Evolutionary conservation across 208 protist species (phyloP).

Genomic region (Leishmania lainsoni): DNA sequence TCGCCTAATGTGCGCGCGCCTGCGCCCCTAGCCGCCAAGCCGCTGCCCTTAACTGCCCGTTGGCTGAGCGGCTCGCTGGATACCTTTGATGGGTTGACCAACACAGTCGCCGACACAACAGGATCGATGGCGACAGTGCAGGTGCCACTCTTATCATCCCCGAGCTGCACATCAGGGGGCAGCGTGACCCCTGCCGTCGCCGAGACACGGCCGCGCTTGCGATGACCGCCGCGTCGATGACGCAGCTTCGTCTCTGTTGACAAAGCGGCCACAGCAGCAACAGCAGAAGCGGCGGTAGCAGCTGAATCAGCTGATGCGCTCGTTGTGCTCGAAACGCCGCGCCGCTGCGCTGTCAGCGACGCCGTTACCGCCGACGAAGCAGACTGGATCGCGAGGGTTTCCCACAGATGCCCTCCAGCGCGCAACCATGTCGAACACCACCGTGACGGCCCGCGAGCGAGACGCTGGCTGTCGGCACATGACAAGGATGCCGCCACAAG

Average conservation of each 20-base stretch:
- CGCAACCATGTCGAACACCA: not conserved
- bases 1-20: not conserved
- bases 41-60: not conserved
- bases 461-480: not conserved
- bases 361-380: not conserved
- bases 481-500: not conserved
- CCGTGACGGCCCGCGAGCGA: not conserved
- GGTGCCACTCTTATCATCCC: not conserved
- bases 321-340: constrained; percentile 6
- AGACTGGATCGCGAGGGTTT: not conserved
- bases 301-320: constrained; percentile 8
- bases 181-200: not conserved
- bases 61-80: not conserved
- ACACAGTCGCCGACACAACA: not conserved
- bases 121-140: not conserved
- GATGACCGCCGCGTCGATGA: constrained; percentile 26
- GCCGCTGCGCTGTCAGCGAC: constrained; percentile 8
- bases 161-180: not conserved
- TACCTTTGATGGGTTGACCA: not conserved
- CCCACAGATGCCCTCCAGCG: not conserved
- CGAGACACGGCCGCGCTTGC: constrained; percentile 21
- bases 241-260: constrained; percentile 14
- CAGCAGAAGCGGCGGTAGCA: not conserved
- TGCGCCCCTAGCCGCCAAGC: not conserved
- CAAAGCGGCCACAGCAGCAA: not conserved